Evolutionary conservation across 2,329 filamentous ascomycete genomes (phyloP).

Genomic region (Trichoderma polysporum): DNA sequence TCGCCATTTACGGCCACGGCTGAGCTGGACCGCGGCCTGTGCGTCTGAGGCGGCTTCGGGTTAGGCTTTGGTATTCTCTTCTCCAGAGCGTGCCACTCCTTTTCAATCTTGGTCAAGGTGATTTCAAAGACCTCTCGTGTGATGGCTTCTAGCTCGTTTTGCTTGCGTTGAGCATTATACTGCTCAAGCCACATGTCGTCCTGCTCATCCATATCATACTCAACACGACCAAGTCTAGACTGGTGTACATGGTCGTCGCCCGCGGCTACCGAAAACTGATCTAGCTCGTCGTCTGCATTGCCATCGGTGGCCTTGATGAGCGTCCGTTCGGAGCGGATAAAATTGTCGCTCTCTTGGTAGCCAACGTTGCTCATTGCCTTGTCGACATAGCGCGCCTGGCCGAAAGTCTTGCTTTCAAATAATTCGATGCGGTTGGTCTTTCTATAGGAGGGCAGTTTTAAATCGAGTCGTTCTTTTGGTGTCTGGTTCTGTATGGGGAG

Average conservation of each 20-base stretch:
- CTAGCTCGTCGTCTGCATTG: conserved; percentile 59
- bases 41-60: conserved; percentile 92
- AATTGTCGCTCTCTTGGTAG: conserved; percentile 93
- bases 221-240: conserved; percentile 71
- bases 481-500: conserved; percentile 78
- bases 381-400: conserved; percentile 88
- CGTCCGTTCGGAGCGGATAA: conserved; percentile 71
- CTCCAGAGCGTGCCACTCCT: conserved; percentile 95
- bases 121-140: conserved; percentile 96
- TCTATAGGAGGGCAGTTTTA: conserved; percentile 73
- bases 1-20: conserved; percentile 95
- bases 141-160: conserved; percentile 74
- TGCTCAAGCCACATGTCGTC: conserved; percentile 93
- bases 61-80: conserved; percentile 97
- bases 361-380: conserved; percentile 94
- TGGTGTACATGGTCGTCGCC: conserved; percentile 34
- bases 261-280: conserved; percentile 39
- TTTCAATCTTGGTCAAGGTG: conserved; percentile 97
- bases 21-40: conserved; percentile 87
- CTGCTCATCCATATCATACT: conserved; percentile 99
- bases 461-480: conserved; percentile 73
- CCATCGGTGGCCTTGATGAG: conserved; percentile 64
- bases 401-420: conserved; percentile 81
- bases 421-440: conserved; percentile 75
- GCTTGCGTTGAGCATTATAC: conserved; percentile 74